These are phyloP conservation scores for Auriscalpium vulgare DNA, from an alignment of 768 basidiomycete genomes.

Conservation along the genomic window DNA sequence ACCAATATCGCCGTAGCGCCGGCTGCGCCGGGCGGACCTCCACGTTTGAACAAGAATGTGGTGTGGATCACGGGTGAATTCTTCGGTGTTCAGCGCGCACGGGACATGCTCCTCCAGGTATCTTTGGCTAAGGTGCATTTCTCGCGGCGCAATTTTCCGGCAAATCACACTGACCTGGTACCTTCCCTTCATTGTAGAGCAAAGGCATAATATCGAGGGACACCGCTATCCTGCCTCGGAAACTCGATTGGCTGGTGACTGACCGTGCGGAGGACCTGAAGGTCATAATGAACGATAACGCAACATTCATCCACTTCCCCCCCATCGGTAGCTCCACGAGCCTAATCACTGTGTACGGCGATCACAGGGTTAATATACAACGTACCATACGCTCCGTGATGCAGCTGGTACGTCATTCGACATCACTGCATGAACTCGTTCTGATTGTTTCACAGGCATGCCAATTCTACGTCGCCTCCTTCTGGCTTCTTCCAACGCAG, in stretches of 20 bases:
- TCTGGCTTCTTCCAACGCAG: constrained; percentile 91
- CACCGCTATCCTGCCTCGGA: constrained; percentile 89
- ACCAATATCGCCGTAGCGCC: constrained; percentile 29
- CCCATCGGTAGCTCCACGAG: constrained; percentile 89
- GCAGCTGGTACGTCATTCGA: constrained; percentile 64
- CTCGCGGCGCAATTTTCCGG: neutral
- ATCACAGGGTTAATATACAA: constrained; percentile 89
- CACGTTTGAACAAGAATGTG: constrained; percentile 57
- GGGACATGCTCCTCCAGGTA: constrained; percentile 90
- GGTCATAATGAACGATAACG: constrained; percentile 91
- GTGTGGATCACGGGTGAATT: constrained; percentile 99
- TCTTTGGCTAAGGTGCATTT: constrained; percentile 72
- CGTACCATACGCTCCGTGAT: constrained; percentile 90
- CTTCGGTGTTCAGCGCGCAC: constrained; percentile 88
- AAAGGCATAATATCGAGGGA: constrained; percentile 88
- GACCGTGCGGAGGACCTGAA: constrained; percentile 92
- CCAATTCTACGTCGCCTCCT: constrained; percentile 93
- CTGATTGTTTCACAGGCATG: constrained; percentile 53
- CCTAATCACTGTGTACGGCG: constrained; percentile 89
- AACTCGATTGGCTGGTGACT: constrained; percentile 98
- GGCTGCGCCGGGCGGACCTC: constrained; percentile 28
- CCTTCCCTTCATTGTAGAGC: constrained; percentile 40
- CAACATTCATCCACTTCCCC: constrained; percentile 91
- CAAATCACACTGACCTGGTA: neutral
- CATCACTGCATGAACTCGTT: constrained; percentile 16